phyloP scores from a whole-genome alignment of 1,284 basidiomycete genomes.

The Marasmius sp. region DNA sequence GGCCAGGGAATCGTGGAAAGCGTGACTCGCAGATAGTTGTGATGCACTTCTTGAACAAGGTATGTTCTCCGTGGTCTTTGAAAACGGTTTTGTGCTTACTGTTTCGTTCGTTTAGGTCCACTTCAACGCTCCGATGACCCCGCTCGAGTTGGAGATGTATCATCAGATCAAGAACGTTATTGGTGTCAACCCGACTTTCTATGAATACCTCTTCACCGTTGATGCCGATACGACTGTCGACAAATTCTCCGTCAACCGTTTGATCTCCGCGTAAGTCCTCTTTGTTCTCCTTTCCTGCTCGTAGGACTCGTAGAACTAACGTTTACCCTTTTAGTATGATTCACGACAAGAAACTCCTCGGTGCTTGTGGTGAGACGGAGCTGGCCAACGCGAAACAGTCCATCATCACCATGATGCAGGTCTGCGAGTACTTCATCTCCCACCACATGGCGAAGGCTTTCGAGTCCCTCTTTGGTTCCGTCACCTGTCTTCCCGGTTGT shows the following conservation, averaged over 20 bases:
- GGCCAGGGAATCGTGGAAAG: constrained; percentile 96
- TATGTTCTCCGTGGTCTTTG: constrained; percentile 26
- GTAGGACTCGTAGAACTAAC: constrained; percentile 6
- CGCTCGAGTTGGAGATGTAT: constrained; percentile 95
- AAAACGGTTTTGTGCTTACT: constrained; percentile 3
- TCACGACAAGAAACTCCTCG: constrained; percentile 91
- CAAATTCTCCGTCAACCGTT: constrained; percentile 81
- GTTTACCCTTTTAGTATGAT: constrained; percentile 62
- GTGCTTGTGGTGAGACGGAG: constrained; percentile 93
- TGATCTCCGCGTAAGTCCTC: constrained; percentile 84
- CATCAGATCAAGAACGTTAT: constrained; percentile 99
- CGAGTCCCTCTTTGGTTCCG: constrained; percentile 94
- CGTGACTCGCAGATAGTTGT: constrained; percentile 95
- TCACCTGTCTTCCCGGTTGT: constrained; percentile 97
- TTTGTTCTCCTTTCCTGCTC: background rate
- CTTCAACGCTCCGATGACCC: constrained; percentile 96
- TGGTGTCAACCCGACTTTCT: constrained; percentile 97
- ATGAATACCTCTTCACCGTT: constrained; percentile 96
- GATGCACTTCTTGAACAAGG: constrained; percentile 98
- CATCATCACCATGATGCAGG: constrained; percentile 98
- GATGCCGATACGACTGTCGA: constrained; percentile 97
- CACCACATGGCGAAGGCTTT: constrained; percentile 99
- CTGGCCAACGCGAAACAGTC: constrained; percentile 90
- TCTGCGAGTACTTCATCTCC: constrained; percentile 98
- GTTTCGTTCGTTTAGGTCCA: constrained; percentile 70